phyloP scores from a whole-genome alignment of 495 filamentous ascomycete genomes.

The Trichoderma gamsii region DNA sequence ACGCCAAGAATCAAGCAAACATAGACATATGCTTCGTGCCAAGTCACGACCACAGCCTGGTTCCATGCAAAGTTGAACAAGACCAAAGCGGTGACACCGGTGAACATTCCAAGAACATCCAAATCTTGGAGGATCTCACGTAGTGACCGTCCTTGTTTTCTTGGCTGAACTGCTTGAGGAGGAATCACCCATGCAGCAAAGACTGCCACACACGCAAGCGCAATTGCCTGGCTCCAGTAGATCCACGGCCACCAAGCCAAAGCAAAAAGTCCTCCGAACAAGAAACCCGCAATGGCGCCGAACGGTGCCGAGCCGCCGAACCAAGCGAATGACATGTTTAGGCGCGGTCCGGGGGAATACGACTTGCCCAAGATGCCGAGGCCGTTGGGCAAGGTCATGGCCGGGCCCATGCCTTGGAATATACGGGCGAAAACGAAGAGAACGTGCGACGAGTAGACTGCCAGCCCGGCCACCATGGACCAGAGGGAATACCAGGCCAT shows the following conservation, averaged over 20 bases:
- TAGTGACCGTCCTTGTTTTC: neutral
- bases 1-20: constrained; percentile 50
- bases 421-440: constrained; percentile 54
- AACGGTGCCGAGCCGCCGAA: constrained; percentile 58
- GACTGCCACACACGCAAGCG: neutral
- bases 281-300: constrained; percentile 35
- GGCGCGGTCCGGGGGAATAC: constrained; percentile 46
- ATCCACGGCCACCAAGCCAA: neutral
- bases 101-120: constrained; percentile 44
- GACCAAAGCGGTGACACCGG: constrained; percentile 50
- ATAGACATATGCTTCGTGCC: constrained; percentile 49
- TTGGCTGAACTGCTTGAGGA: neutral
- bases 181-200: neutral
- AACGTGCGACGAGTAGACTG: constrained; percentile 28
- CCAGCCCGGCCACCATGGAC: constrained; percentile 53
- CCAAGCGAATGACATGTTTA: constrained; percentile 53
- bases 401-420: constrained; percentile 58
- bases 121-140: constrained; percentile 20
- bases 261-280: neutral
- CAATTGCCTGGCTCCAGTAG: neutral
- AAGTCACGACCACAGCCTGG: constrained; percentile 53
- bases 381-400: constrained; percentile 55
- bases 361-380: constrained; percentile 54
- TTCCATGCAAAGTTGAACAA: constrained; percentile 58
- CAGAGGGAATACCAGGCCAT: constrained; percentile 58